A percentile compares a stretch with the other conserved stretches of the same genome.
These are phyloP conservation scores for Sergeia podlipaevii DNA, from an alignment of 208 protist species.

Conservation along the genomic window DNA sequence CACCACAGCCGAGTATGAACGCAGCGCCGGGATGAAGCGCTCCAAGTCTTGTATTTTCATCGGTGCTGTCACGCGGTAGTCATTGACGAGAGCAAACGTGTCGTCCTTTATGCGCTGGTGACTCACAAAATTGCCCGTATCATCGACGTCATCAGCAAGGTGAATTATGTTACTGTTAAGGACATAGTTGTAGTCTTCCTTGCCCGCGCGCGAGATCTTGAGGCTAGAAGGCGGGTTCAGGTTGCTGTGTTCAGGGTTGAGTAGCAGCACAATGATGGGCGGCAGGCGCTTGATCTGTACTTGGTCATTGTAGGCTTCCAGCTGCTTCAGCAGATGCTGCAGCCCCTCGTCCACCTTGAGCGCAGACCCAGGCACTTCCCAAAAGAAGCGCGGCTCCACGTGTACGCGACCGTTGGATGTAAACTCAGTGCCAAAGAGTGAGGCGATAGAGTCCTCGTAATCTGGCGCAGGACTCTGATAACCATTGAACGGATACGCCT, in stretches of 20 bases:
- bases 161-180: constrained; percentile 87
- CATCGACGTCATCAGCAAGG: constrained; percentile 82
- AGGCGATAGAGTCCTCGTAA: constrained; percentile 68
- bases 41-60: constrained; percentile 75
- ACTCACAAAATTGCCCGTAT: constrained; percentile 85
- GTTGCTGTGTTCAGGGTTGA: constrained; percentile 87
- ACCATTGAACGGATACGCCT: constrained; percentile 68
- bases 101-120: constrained; percentile 85
- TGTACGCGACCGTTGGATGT: constrained; percentile 65
- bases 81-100: constrained; percentile 80
- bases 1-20: constrained; percentile 74
- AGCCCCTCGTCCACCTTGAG: constrained; percentile 90
- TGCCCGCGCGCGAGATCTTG: constrained; percentile 72
- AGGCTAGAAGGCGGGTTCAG: constrained; percentile 80
- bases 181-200: constrained; percentile 87
- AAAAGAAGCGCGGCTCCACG: constrained; percentile 83
- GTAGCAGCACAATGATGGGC: constrained; percentile 83
- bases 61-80: constrained; percentile 81
- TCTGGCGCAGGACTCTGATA: constrained; percentile 50
- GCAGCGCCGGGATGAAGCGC: constrained; percentile 63
- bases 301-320: constrained; percentile 74
- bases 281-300: constrained; percentile 85
- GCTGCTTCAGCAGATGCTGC: constrained; percentile 87
- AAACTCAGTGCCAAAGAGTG: constrained; percentile 85
- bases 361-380: constrained; percentile 84